Evolutionary conservation across 2,329 filamentous ascomycete species (phyloP).

Genomic region (Aureobasidium sp.): DNA sequence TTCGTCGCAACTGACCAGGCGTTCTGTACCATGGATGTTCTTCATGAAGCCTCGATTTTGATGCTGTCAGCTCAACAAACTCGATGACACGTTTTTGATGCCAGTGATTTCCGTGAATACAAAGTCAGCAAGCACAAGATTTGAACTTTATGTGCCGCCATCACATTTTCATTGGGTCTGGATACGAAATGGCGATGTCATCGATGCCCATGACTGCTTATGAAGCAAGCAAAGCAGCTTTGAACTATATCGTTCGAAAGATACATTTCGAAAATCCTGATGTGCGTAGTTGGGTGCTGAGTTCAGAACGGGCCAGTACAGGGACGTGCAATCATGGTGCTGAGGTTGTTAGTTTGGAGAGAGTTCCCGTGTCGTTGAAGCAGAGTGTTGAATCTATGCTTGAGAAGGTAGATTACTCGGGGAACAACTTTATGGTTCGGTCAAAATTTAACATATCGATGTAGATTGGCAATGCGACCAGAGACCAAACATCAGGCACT

Average conservation of each 20-base stretch:
- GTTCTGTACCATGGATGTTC: background rate
- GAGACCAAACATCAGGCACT: background rate
- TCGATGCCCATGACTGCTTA: conserved; percentile 35
- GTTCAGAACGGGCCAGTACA: conserved; percentile 32
- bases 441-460: background rate
- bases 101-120: background rate
- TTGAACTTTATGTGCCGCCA: background rate
- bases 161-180: background rate
- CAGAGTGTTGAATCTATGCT: conserved; percentile 31
- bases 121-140: background rate
- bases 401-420: conserved; percentile 1
- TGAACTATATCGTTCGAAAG: conserved; percentile 33
- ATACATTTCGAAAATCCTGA: conserved; percentile 31
- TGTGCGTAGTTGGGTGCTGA: background rate
- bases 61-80: background rate
- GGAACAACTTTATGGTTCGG: too few species aligned
- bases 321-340: conserved; percentile 37
- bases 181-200: background rate
- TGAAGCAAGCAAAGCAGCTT: conserved; percentile 38
- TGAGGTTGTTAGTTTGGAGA: conserved; percentile 24
- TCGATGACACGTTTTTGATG: background rate
- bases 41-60: background rate
- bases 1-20: background rate
- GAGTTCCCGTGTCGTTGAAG: conserved; percentile 32
- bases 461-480: background rate